Evolutionary conservation across 768 basidiomycete species (phyloP), one percentile per base, ranked within the genome.

Genomic region (Amanita jacksonii): DNA sequence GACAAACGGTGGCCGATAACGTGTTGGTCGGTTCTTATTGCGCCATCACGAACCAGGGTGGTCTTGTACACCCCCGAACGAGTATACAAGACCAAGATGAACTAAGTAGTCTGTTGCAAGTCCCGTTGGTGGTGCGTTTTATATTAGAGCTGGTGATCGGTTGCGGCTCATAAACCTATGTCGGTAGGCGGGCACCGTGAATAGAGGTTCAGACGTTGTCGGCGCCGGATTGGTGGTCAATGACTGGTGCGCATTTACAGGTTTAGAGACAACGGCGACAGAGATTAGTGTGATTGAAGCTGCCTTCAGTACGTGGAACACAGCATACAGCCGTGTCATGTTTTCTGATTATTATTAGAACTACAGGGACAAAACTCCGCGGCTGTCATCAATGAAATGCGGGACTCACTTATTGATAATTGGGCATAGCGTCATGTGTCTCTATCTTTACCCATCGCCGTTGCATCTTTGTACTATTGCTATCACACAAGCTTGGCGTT

Each of bases 221-320:
- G 96, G 96, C 23, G 96, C 94, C 7, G 96, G 96, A 23, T 73
- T 98, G 25, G 91, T 99, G 45, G 96, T 98, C 46, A 99, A 99
- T 57, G 96, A 98, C 61, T 98, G 96, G 96, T 90, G 88, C 67
- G 96, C 96, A 8, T 98, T 98, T 65, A 91, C 92, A n/a, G 96
- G 96, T 27, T 73, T 96, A 22, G 96, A 99, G 58, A 98, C 96
- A 49, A 99, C 96, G n/a, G 96, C 96, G 31, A 98, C 94, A 42
- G 96, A 99, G 64, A 90, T 98, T 62, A 88, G 85, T 55, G 94
- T 99, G 30, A 96, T 98, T 54, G 96, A 99, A 62, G 92, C 93
- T 20, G 74, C 91, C 40, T 99, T 99, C 73, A 92, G 92, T 94
- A 57, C 55, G 91, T 79, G 18, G 35, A 47, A 3, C 12, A 7